These are phyloP conservation scores for Aspergillus alliaceus DNA, from an alignment of 2,329 filamentous ascomycete species.

Conservation along the genomic window DNA sequence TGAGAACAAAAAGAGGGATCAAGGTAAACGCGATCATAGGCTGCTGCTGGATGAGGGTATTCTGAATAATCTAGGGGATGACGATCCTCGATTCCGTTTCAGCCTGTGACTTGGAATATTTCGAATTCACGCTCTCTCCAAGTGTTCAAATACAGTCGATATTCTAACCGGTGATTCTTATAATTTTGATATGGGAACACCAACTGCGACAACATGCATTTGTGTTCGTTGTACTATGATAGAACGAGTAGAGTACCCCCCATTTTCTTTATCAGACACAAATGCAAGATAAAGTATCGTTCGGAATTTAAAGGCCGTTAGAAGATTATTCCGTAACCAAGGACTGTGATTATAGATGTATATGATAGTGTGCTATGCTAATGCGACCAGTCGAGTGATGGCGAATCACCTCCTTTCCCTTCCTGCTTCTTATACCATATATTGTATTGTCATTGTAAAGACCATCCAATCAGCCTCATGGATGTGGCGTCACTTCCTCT, in stretches of 20 bases:
- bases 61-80: conserved; percentile 34
- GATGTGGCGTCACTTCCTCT: not conserved
- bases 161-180: too few species aligned
- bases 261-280: not conserved
- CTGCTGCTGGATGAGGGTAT: conserved; percentile 23
- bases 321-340: too few species aligned
- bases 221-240: not conserved
- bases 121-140: not conserved
- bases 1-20: conserved; percentile 31
- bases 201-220: not conserved
- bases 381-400: too few species aligned
- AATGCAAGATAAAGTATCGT: not conserved
- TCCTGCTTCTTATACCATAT: too few species aligned
- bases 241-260: too few species aligned
- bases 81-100: conserved; percentile 35
- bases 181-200: too few species aligned
- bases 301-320: not conserved
- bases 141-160: too few species aligned
- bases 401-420: too few species aligned
- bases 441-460: not conserved
- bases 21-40: conserved; percentile 25
- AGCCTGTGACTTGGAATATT: conserved; percentile 20
- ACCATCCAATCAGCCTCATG: not conserved
- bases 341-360: too few species aligned
- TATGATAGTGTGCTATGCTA: too few species aligned